phyloP scores from a whole-genome alignment of 108 stramenopile genomes.

The Nitzschia sp. region DNA sequence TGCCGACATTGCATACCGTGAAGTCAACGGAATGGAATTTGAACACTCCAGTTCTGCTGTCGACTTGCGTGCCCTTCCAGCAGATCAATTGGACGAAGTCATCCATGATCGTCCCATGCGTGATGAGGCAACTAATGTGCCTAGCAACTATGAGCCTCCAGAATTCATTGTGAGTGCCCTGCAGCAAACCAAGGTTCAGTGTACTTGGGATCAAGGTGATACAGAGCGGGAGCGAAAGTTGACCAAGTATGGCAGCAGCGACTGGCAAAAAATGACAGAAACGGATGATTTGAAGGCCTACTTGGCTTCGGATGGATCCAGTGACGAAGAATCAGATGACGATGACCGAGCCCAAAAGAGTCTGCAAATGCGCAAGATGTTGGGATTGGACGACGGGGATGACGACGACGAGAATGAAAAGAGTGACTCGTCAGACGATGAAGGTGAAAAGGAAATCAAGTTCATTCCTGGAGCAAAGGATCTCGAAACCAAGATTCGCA shows the following conservation, averaged over 20 bases:
- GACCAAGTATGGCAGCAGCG: conserved; percentile 64
- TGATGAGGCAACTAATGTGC: conserved; percentile 71
- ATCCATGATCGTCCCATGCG: conserved; percentile 62
- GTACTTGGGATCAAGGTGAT: conserved; percentile 98
- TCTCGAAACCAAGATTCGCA: conserved; percentile 75
- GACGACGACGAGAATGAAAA: conserved; percentile 31
- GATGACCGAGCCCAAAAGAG: conserved; percentile 38
- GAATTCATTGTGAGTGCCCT: conserved; percentile 85
- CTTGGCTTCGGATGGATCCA: conserved; percentile 80
- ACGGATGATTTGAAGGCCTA: conserved; percentile 87
- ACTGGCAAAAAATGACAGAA: conserved; percentile 81
- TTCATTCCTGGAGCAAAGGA: conserved; percentile 63
- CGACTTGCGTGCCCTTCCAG: conserved; percentile 89
- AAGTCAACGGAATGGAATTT: conserved; percentile 95
- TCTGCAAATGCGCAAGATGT: conserved; percentile 44
- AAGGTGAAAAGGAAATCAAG: conserved; percentile 54
- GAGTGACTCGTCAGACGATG: conserved; percentile 32
- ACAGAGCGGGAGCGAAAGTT: conserved; percentile 76
- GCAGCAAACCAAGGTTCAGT: conserved; percentile 88
- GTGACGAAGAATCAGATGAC: conserved; percentile 54
- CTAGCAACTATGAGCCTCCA: conserved; percentile 89
- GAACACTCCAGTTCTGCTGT: conserved; percentile 88
- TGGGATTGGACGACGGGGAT: conserved; percentile 59
- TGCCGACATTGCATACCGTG: conserved; percentile 84
- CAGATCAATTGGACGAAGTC: conserved; percentile 53